Evolutionary conservation across 176 grass and related monocot genomes (phyloP), one percentile per base, ranked within the genome.

Genomic region (Phyllostachys edulis): DNA sequence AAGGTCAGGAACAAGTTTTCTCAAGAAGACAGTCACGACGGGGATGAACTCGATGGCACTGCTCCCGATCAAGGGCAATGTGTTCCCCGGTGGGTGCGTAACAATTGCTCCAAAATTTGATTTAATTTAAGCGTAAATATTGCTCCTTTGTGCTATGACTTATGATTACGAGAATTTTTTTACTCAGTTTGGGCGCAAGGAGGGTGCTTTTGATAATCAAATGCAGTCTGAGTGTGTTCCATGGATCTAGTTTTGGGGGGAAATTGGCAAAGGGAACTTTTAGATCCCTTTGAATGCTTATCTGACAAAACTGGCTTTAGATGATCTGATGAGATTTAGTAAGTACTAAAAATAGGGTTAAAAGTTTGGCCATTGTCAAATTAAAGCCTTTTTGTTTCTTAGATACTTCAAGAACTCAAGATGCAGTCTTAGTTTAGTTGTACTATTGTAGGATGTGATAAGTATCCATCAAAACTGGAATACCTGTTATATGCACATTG

Each of bases 11-110:
- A 47, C 66, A 85, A 40, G 80, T 20, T 83, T n/a, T n/a, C n/a
- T 60, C 46, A 55, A 41, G 45, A 82, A 55, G 80, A 46, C 60
- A 18, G 50, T 32, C 46, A 21, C 73, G 24, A 46, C 62, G 16
- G 71, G 69, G 55, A 68, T 20, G 17, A 93, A 98, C 74, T 92
- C 96, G 18, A 90, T 86, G 9, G 46, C 79, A 1, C 47, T 90
- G 66, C 90, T 99, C 52, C 96, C 96, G 50, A 90, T 99, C 73
- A 85, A 92, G 85, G 96, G 96, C 73, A 96, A 96, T 88, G 89
- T 94, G 34, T 99, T 92, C 87, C 96, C 96, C 14, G 96, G 96
- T 61, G 96, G 96, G 96, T 96, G 78, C 69, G 89, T 88, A 66
- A 1, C 40, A 42, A 63, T 71, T 51, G 40, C 34, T 21, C 29